Percentiles rank a stretch among this genome's conserved stretches.
Conservation (phyloP, 805 yeast genomes). For the Schwanniomyces pseudopolymorphus region DNA sequence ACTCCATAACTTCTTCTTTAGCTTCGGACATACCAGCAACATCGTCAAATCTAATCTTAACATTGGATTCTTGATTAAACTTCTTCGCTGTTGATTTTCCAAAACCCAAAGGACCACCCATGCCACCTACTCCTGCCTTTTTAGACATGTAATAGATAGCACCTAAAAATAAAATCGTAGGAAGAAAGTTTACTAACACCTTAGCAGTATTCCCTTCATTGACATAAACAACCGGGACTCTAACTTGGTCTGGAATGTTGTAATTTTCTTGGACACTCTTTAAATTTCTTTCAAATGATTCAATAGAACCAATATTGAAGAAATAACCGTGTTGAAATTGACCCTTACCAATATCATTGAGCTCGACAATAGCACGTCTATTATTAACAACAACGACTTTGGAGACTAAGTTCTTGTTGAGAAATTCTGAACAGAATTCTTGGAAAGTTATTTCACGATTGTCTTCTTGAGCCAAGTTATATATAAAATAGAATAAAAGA, state of each 20-base stretch:
- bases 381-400: constrained; percentile 76
- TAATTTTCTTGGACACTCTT: constrained; percentile 73
- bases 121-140: constrained; percentile 69
- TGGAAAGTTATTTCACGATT: constrained; percentile 78
- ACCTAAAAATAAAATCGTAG: constrained; percentile 86
- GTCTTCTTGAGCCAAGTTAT: constrained; percentile 16
- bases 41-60: constrained; percentile 84
- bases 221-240: constrained; percentile 80
- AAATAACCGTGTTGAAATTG: constrained; percentile 36
- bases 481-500: constrained; percentile 22
- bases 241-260: constrained; percentile 57
- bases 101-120: constrained; percentile 78
- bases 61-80: constrained; percentile 89
- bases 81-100: constrained; percentile 90
- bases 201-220: constrained; percentile 68
- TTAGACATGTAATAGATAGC: constrained; percentile 83
- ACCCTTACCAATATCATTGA: constrained; percentile 60
- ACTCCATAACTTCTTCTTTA: constrained; percentile 96
- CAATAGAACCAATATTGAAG: constrained; percentile 88
- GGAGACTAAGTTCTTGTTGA: constrained; percentile 76
- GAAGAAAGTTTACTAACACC: constrained; percentile 70
- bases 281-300: constrained; percentile 78
- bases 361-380: constrained; percentile 66
- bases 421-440: constrained; percentile 73
- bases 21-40: constrained; percentile 99